These are phyloP conservation scores for Polychaeton citri DNA, from an alignment of 2,329 filamentous ascomycete genomes.

Conservation along the genomic window DNA sequence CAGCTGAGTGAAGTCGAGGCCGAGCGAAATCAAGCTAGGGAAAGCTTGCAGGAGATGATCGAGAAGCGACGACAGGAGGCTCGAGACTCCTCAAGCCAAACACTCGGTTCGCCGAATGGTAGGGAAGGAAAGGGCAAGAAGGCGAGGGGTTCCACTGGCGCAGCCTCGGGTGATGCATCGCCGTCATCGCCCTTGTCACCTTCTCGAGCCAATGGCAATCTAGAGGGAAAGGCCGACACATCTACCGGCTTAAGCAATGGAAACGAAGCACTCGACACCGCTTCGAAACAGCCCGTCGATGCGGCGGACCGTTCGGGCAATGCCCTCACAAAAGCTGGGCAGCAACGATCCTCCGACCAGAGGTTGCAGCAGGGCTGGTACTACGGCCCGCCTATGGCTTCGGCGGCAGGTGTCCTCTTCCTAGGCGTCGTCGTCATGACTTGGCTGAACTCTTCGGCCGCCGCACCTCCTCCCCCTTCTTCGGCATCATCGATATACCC, in stretches of 20 bases:
- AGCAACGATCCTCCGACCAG: slow-evolving; percentile 4
- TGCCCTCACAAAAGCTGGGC: not conserved
- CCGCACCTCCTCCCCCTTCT: not conserved
- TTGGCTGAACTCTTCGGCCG: slow-evolving; percentile 13
- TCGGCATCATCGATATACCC: not conserved
- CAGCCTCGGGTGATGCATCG: slow-evolving; percentile 39
- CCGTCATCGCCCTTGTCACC: slow-evolving; percentile 5
- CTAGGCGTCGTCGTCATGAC: slow-evolving; percentile 18
- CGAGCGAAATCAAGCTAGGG: slow-evolving; percentile 58
- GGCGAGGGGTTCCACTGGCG: slow-evolving; percentile 20
- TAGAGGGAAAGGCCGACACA: slow-evolving; percentile 18
- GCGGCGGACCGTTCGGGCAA: not conserved
- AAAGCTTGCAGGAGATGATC: slow-evolving; percentile 77
- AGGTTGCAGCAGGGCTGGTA: slow-evolving; percentile 7
- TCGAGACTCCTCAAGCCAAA: not conserved
- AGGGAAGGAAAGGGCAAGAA: not conserved
- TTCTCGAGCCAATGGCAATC: slow-evolving; percentile 12
- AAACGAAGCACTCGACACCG: slow-evolving; percentile 4
- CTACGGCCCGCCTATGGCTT: slow-evolving; percentile 1
- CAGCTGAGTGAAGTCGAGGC: slow-evolving; percentile 48
- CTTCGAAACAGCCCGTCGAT: slow-evolving; percentile 4
- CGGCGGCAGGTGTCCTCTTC: slow-evolving; percentile 18
- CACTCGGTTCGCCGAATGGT: not conserved
- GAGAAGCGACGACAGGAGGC: slow-evolving; percentile 58
- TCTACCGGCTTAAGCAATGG: slow-evolving; percentile 4